Percentiles rank a stretch among this genome's conserved stretches.
Evolutionary conservation across 805 yeast species (phyloP).

Genomic region (Kluyveromyces wickerhamii): DNA sequence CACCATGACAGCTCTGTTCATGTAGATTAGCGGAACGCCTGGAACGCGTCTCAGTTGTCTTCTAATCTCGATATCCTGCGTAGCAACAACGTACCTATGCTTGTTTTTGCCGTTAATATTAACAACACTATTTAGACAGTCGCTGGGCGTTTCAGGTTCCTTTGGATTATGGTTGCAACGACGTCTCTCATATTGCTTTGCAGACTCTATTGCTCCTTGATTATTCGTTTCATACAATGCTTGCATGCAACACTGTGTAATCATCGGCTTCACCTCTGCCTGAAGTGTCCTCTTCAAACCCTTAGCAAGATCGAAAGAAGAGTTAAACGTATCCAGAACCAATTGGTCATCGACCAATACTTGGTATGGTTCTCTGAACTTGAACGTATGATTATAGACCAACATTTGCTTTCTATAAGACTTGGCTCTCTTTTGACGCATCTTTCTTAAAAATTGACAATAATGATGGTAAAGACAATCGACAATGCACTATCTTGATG

Average conservation of each 20-base stretch:
- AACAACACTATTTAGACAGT: slow-evolving; percentile 69
- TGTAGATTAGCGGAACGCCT: slow-evolving; percentile 82
- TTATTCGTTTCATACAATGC: slow-evolving; percentile 65
- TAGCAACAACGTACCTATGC: slow-evolving; percentile 84
- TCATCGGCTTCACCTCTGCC: slow-evolving; percentile 79
- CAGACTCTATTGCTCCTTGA: slow-evolving; percentile 70
- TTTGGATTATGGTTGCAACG: slow-evolving; percentile 79
- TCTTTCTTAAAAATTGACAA: too few relatives aligned
- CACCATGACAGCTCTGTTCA: slow-evolving; percentile 88
- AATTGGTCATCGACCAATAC: slow-evolving; percentile 78
- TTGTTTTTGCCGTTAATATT: slow-evolving; percentile 70
- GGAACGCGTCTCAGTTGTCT: slow-evolving; percentile 65
- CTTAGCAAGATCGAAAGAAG: slow-evolving; percentile 71
- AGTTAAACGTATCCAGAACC: slow-evolving; percentile 53
- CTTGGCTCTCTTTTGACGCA: slow-evolving; percentile 97
- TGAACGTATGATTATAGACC: slow-evolving; percentile 75
- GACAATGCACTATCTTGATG: too few relatives aligned
- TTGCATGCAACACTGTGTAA: slow-evolving; percentile 93
- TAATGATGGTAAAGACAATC: too few relatives aligned
- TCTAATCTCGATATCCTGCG: slow-evolving; percentile 69
- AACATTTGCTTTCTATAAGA: slow-evolving; percentile 89
- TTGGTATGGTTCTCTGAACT: slow-evolving; percentile 91
- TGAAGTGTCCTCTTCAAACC: slow-evolving; percentile 78
- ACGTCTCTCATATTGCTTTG: slow-evolving; percentile 82
- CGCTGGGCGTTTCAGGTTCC: slow-evolving; percentile 54